These are phyloP conservation scores for Colletotrichum destructivum DNA, from an alignment of 2,329 filamentous ascomycete species.

Conservation along the genomic window DNA sequence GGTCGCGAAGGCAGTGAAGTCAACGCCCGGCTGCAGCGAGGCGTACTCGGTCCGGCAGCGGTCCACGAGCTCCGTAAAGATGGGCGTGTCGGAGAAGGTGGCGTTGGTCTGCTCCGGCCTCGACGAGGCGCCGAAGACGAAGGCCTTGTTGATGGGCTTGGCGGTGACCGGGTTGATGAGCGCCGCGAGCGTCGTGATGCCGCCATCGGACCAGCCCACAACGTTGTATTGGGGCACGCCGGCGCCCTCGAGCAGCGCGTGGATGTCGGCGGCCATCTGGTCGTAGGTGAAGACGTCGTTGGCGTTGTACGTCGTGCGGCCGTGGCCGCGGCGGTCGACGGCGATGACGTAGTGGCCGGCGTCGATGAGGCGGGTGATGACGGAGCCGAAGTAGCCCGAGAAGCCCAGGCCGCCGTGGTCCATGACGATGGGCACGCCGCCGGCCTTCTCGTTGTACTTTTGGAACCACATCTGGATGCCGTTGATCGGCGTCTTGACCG, in stretches of 20 bases:
- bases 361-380: conserved; percentile 53
- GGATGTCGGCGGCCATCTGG: conserved; percentile 55
- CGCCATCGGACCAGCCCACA: conserved; percentile 60
- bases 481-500: conserved; percentile 50
- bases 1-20: conserved; percentile 55
- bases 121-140: conserved; percentile 56
- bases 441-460: conserved; percentile 55
- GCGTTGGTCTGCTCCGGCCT: conserved; percentile 53
- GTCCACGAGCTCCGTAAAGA: conserved; percentile 48
- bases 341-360: conserved; percentile 56
- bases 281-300: conserved; percentile 56
- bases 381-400: conserved; percentile 57
- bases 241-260: conserved; percentile 49
- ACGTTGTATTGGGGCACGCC: conserved; percentile 52
- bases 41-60: conserved; percentile 56
- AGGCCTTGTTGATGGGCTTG: conserved; percentile 55
- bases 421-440: conserved; percentile 54
- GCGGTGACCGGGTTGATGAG: conserved; percentile 52
- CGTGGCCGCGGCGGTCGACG: conserved; percentile 59
- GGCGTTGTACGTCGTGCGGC: conserved; percentile 55
- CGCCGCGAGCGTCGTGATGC: conserved; percentile 54
- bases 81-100: conserved; percentile 49
- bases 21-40: conserved; percentile 52
- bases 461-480: conserved; percentile 59
- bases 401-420: conserved; percentile 59